Evolutionary conservation across 2,329 filamentous ascomycete species (phyloP), one percentile per base, ranked within the genome.

Genomic region (Cladosporium sp.): DNA sequence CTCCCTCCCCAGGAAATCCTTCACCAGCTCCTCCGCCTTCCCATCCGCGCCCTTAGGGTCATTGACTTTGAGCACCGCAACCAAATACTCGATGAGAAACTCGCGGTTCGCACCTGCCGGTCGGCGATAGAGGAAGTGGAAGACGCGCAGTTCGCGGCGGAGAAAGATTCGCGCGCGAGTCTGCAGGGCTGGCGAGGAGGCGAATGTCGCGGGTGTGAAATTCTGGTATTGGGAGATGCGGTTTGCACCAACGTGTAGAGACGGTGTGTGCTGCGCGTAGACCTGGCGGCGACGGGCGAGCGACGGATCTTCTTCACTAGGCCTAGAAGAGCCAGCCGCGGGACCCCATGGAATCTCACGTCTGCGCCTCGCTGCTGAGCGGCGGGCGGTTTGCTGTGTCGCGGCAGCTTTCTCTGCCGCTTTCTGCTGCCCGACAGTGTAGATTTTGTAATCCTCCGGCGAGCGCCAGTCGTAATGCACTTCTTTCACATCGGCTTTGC

Each of bases 11-110:
- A 96, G 62, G 56, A 90, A 93, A 42, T 93, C 88, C 18, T 80
- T 73, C 32, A 96, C 66, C 69, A 95, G 78, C 36, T 88, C 82
- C 64, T 93, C 88, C 0, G 89, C 88, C 59, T 87, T 82, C 0
- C 89, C 90, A 33, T 78, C 78, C 54, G 85, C 88, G 3, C 82
- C 86, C 67, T 89, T 89, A 4, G 91, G 76, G 61, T 95, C 89
- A 13, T 93, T 81, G 0, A 83, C 88, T 65, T 88, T 91, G 52
- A 96, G 70, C 18, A 96, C 86, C 8, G 86, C 85, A 35, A 96
- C 70, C 47, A 95, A 81, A 65, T 94, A 95, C 61, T 94, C 88
- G 8, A 96, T 77, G 9, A 96, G 68, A 55, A 91, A 95, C 62
- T 95, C 90, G 9, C 58, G 55, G 60, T 60, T 51, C 27, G 5